Conservation (phyloP, 2,329 filamentous ascomycete species). For the Paramyrothecium sp. region DNA sequence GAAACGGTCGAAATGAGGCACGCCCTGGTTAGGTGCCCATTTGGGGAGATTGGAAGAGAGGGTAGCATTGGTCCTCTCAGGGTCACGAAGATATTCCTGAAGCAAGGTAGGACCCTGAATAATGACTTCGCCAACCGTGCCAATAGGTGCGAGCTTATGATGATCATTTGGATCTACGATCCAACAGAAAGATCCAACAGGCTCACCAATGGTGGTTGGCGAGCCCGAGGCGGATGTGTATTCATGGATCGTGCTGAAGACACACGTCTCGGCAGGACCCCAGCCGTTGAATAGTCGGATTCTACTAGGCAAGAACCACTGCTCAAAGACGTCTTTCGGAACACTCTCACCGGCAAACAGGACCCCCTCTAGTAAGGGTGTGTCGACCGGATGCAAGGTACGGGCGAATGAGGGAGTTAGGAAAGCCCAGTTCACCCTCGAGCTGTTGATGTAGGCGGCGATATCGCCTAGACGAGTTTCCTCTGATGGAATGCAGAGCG, state of each 20-base stretch:
- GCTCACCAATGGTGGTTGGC: not conserved
- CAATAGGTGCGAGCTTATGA: constrained; percentile 10
- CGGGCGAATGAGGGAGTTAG: constrained; percentile 19
- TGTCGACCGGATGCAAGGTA: constrained; percentile 10
- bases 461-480: constrained; percentile 13
- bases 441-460: constrained; percentile 9
- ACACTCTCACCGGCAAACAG: constrained; percentile 17
- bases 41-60: constrained; percentile 13
- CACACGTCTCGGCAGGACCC: constrained; percentile 7
- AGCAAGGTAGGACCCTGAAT: constrained; percentile 18
- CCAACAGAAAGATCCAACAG: constrained; percentile 6
- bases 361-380: constrained; percentile 7
- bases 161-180: constrained; percentile 14
- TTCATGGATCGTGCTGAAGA: constrained; percentile 1
- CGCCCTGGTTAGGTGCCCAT: constrained; percentile 6
- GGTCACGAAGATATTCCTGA: constrained; percentile 18
- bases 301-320: constrained; percentile 9
- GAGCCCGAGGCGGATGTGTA: not conserved
- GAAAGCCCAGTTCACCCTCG: constrained; percentile 15
- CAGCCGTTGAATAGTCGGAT: constrained; percentile 10
- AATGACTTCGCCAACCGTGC: constrained; percentile 14
- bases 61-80: constrained; percentile 15
- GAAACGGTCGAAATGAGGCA: not conserved
- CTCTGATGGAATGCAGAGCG: constrained; percentile 20
- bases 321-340: constrained; percentile 8